Percentiles rank a stretch among this genome's conserved stretches.
phyloP scores from a whole-genome alignment of 2,329 filamentous ascomycete genomes.

The Trichoderma polysporum region DNA sequence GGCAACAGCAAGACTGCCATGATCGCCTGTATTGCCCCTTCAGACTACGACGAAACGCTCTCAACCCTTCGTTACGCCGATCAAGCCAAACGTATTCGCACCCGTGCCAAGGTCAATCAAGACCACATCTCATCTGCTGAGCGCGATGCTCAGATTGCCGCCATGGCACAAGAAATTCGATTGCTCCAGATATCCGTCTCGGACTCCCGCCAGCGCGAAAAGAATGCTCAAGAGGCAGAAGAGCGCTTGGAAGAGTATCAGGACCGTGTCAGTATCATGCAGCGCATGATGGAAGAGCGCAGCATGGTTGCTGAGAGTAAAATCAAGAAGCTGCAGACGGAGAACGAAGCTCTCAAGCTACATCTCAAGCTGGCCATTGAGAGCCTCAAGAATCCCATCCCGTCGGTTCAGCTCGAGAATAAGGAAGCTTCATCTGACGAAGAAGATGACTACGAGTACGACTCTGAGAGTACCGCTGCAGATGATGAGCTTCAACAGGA shows the following conservation, averaged over 20 bases:
- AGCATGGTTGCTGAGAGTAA: slow-evolving; percentile 89
- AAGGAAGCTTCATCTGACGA: slow-evolving; percentile 29
- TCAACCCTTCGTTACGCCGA: slow-evolving; percentile 96
- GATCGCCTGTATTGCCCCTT: slow-evolving; percentile 95
- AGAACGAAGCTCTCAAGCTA: slow-evolving; percentile 85
- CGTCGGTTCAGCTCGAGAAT: slow-evolving; percentile 45
- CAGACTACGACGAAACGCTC: slow-evolving; percentile 95
- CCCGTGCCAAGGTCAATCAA: slow-evolving; percentile 91
- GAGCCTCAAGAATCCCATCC: slow-evolving; percentile 89
- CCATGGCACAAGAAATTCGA: slow-evolving; percentile 95
- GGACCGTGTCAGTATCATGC: slow-evolving; percentile 82
- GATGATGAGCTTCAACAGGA: slow-evolving; percentile 73
- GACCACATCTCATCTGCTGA: slow-evolving; percentile 90
- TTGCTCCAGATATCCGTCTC: slow-evolving; percentile 73
- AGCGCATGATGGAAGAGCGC: slow-evolving; percentile 93
- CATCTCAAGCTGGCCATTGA: slow-evolving; percentile 85
- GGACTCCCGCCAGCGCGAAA: slow-evolving; percentile 65
- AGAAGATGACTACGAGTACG: slow-evolving; percentile 60
- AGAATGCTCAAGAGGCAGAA: slow-evolving; percentile 74
- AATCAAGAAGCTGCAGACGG: slow-evolving; percentile 82
- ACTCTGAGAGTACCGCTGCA: slow-evolving; percentile 46
- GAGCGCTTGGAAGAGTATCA: slow-evolving; percentile 94
- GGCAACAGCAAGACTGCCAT: slow-evolving; percentile 98
- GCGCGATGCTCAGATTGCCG: slow-evolving; percentile 87
- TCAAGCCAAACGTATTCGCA: slow-evolving; percentile 96